Evolutionary conservation across 106 monocot genomes (phyloP), one percentile per base, ranked within the genome.

Genomic region (Acorus gramineus): DNA sequence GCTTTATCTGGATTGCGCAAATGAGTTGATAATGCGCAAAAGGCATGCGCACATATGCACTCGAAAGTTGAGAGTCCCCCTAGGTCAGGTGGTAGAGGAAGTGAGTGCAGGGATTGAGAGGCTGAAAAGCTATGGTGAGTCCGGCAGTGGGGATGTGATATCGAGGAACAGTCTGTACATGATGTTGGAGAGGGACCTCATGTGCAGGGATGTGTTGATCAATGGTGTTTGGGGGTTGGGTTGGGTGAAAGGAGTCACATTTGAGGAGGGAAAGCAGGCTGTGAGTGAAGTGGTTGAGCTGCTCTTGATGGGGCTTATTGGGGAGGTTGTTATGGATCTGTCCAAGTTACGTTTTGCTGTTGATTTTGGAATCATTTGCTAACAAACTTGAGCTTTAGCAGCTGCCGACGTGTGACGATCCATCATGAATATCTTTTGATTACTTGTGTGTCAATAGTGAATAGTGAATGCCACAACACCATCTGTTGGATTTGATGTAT

Each of bases 171-270:
- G 55, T 47, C 59, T 92, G 14, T 64, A 77, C 57, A n/a, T 62
- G 12, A 79, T 59, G 10, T 59, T 87, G 70, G 81, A 81, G 67
- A 84, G 55, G 47, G 87, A 92, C 75, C 72, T 92, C 44, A 56
- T 43, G 42, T 77, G 81, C 70, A 74, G 50, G 11, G 65, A 75
- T 47, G 8, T 56, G 45, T 9, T 55, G 53, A 63, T 75, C 28
- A 81, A 75, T 69, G 64, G 74, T 14, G 72, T 54, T n/a, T 85
- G 92, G 92, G 82, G 80, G 58, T 7, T 52, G 42, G 80, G 79
- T 42, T 92, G 92, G 92, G 14, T 49, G 10, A 59, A 79, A 63
- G 67, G 66, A 69, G 51, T 78, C 43, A 77, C 70, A 62, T 46
- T 65, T n/a, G 81, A 84, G 70, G 92, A 92, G 14, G 69, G 62